A percentile compares a stretch with the other conserved stretches of the same genome.
Evolutionary conservation across 2,329 filamentous ascomycete genomes (phyloP).

Genomic region (Dothideomycetes sp.): DNA sequence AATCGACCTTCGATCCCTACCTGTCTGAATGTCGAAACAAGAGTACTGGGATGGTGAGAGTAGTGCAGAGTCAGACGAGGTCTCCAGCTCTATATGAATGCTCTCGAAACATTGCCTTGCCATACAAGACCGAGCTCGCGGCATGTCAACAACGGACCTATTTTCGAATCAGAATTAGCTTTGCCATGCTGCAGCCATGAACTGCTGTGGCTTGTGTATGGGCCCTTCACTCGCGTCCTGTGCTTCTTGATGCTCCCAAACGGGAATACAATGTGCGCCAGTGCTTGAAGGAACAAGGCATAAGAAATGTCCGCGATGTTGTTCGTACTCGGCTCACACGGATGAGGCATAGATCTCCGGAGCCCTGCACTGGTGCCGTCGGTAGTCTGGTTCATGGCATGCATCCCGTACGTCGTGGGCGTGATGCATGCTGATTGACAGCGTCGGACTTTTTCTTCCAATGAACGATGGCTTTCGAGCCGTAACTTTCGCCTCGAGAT

Average conservation of each 20-base stretch:
- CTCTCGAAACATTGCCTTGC: not conserved
- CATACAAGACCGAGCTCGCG: conserved; percentile 1
- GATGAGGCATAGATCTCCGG: not conserved
- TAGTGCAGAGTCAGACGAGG: not conserved
- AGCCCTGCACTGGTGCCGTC: not conserved
- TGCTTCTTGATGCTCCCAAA: not conserved
- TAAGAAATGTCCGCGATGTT: not conserved
- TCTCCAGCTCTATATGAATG: conserved; percentile 4
- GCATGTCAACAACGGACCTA: not conserved
- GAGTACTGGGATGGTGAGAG: not conserved
- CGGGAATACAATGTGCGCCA: not conserved
- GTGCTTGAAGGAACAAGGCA: not conserved
- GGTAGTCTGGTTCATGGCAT: not conserved
- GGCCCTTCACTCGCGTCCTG: not conserved
- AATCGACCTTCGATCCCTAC: not conserved
- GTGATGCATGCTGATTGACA: not conserved
- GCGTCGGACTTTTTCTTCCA: not conserved
- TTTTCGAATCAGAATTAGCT: not conserved
- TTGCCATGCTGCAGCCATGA: not conserved
- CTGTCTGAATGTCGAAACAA: not conserved
- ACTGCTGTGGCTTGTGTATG: not conserved
- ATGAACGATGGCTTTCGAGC: not conserved
- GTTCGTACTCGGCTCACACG: not conserved
- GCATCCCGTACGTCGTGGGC: no score
- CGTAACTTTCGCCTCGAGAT: no score